Base-by-base conservation (phyloP, 352 stramenopile species). In the Pythium pyrilobum region DNA sequence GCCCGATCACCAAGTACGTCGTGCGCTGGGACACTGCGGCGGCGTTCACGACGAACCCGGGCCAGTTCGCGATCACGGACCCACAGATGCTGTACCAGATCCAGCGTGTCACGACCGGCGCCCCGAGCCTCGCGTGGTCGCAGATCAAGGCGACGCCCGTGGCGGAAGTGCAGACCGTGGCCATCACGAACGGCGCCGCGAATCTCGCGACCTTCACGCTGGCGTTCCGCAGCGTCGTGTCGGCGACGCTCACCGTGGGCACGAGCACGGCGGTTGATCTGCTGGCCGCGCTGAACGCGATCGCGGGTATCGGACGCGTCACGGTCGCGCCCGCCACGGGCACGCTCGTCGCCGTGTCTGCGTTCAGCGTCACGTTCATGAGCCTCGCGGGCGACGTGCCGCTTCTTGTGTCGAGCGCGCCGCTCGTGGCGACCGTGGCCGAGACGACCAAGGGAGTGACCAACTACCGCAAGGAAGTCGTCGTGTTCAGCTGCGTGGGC, bases 381-480 rank as follows among this genome's bases (percentile, higher is more conserved):
- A 52, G 47, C 16, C 59, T 76, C 34, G 72, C 72, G 5, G 81
- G 79, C 1, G 56, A 71, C 23, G 50, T 90, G 1, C 79, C 81
- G 5, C 11, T 73, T 10, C 25, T 92, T 1, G 13, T 34, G 6
- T 33, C 61, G 5, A 64, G 27, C 23, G 41, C 13, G n/a, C n/a
- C 8, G 2, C 4, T 24, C 1, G 52, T 61, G 0, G 69, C 68
- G 2, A 71, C 62, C 5, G 50, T 87, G 16, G 47, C 48, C 0
- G 62, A 74, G 49, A 49, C 48, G 0, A 58, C 59, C 18, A 36
- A 43, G 4, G 81, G 81, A 0, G 61, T 49, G 32, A 81, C 79
- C 6, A 87, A 76, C 28, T 90, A 77, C 49, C 72, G 74, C 12
- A 90, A 90, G 53, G 74, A 88, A 51, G 60, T 85, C 21, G 29